A percentile compares a stretch with the other conserved stretches of the same genome.
Conservation (phyloP, 441 rosid genomes). For the Euphorbia corollata region DNA sequence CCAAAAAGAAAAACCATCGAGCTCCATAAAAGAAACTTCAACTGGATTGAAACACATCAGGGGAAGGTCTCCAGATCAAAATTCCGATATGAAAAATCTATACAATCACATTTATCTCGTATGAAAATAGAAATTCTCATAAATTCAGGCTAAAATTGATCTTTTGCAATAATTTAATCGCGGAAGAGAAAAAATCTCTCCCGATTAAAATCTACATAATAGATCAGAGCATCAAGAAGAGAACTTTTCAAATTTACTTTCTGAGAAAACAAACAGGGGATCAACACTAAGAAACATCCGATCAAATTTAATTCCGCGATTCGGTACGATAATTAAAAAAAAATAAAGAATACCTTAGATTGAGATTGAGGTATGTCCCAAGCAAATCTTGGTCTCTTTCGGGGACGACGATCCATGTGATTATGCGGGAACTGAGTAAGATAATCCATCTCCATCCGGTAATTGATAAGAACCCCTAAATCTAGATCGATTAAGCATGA, state of each 20-base stretch:
- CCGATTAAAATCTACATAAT: neutral
- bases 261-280: neutral
- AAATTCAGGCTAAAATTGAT: neutral
- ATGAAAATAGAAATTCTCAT: neutral
- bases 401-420: conserved; percentile 58
- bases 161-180: neutral
- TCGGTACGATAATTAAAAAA: neutral
- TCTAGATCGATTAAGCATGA: conserved; percentile 10
- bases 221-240: neutral
- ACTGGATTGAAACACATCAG: neutral
- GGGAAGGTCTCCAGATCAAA: neutral
- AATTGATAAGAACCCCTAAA: conserved; percentile 12
- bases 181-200: neutral
- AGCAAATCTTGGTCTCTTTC: conserved; percentile 48
- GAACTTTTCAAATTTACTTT: neutral
- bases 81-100: neutral
- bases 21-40: neutral
- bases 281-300: neutral
- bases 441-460: conserved; percentile 50
- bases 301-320: neutral
- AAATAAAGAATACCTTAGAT: conserved; percentile 33
- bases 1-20: neutral
- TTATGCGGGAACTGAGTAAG: conserved; percentile 35
- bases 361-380: conserved; percentile 47
- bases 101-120: neutral